A percentile compares a stretch with the other conserved stretches of the same genome.
Conservation (phyloP, 2,329 filamentous ascomycete genomes). For the Phaeophleospora eucalypticola region DNA sequence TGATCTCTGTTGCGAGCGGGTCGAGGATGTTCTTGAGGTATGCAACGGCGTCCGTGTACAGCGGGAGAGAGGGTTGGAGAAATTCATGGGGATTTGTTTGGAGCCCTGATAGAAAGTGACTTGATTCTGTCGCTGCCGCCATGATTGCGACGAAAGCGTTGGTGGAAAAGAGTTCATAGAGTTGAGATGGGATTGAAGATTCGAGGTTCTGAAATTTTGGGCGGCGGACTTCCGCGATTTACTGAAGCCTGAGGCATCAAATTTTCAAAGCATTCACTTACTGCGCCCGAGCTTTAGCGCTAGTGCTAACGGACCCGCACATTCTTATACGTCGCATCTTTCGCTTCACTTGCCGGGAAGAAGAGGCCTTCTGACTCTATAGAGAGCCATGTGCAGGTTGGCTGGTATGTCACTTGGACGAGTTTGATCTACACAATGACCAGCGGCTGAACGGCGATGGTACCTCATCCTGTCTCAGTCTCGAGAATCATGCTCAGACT, state of each 20-base stretch:
- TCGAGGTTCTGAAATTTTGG: not conserved
- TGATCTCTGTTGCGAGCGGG: slow-evolving; percentile 68
- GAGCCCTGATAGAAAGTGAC: slow-evolving; percentile 18
- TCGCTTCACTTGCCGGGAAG: no score
- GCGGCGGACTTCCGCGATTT: not conserved
- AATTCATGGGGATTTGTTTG: slow-evolving; percentile 59
- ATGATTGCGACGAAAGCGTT: slow-evolving; percentile 7
- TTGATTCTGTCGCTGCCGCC: slow-evolving; percentile 13
- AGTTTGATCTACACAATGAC: no score
- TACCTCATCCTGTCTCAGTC: no score
- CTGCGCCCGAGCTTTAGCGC: not conserved
- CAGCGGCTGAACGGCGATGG: no score
- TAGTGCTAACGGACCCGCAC: no score
- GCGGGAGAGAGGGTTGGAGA: slow-evolving; percentile 64
- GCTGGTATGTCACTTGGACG: no score
- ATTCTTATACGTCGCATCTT: no score
- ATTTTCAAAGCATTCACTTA: not conserved
- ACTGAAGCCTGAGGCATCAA: not conserved
- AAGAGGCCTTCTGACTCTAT: no score
- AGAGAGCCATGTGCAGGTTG: no score
- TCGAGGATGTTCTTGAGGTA: slow-evolving; percentile 80
- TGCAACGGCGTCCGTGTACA: slow-evolving; percentile 66
- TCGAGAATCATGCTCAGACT: no score
- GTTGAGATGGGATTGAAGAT: not conserved
- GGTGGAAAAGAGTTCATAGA: not conserved